These are phyloP conservation scores for Calendula officinalis DNA, from an alignment of 129 eudicot genomes.

Conservation along the genomic window DNA sequence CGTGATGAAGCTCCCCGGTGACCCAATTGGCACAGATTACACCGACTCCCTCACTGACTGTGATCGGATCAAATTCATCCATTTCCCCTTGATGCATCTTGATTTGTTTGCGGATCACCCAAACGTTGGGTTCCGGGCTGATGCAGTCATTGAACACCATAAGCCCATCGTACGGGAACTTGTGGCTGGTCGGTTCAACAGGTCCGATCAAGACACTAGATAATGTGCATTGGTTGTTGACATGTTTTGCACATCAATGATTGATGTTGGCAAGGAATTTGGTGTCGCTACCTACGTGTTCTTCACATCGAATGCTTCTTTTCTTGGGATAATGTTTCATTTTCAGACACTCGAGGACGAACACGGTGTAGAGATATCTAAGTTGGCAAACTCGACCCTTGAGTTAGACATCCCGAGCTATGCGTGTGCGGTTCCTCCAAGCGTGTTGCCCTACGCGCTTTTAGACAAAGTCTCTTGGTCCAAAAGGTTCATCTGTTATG, in stretches of 20 bases:
- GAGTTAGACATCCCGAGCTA: constrained; percentile 32
- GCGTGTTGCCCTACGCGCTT: constrained; percentile 29
- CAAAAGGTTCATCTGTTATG: constrained; percentile 25
- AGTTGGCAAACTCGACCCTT: constrained; percentile 5
- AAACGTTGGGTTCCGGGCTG: constrained; percentile 26
- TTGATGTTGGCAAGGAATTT: constrained; percentile 49
- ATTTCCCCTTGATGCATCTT: constrained; percentile 38
- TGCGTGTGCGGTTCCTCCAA: constrained; percentile 28
- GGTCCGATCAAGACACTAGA: constrained; percentile 1
- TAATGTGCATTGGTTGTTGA: constrained; percentile 40
- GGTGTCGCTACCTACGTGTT: constrained; percentile 38
- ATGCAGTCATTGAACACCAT: constrained; percentile 33
- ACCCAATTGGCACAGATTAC: constrained; percentile 27
- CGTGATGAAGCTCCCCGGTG: constrained; percentile 44
- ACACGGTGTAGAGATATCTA: constrained; percentile 26
- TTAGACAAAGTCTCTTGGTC: constrained; percentile 28
- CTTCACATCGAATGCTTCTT: constrained; percentile 42
- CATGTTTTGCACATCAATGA: constrained; percentile 58
- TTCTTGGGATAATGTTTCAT: constrained; percentile 45
- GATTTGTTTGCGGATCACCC: constrained; percentile 22
- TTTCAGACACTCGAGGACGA: constrained; percentile 39
- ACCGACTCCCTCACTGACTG: constrained; percentile 24
- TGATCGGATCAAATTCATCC: constrained; percentile 27
- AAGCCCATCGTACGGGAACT: constrained; percentile 34
- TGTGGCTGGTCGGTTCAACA: not conserved